Evolutionary conservation across 1,284 basidiomycete genomes (phyloP).

Genomic region (Schizopora paradoxa): DNA sequence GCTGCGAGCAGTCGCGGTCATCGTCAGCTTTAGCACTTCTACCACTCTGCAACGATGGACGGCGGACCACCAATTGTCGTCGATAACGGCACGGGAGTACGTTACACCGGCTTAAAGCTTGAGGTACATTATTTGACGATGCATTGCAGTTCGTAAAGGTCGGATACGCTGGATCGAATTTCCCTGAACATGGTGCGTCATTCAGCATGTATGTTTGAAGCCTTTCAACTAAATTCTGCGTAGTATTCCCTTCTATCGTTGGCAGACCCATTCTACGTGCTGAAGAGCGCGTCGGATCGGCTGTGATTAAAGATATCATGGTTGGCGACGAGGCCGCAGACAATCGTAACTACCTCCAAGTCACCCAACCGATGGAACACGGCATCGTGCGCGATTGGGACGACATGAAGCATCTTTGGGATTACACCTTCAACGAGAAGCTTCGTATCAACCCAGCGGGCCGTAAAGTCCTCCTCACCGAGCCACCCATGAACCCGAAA

Average conservation of each 20-base stretch:
- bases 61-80: conserved; percentile 79
- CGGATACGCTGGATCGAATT: conserved; percentile 97
- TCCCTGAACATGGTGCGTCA: conserved; percentile 87
- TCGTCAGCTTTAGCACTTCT: no score
- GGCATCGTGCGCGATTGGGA: conserved; percentile 99
- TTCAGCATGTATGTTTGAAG: no score
- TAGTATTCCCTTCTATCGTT: conserved; percentile 95
- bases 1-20: no score
- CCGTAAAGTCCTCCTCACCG: conserved; percentile 90
- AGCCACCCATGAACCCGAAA: conserved; percentile 99
- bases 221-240: neutral
- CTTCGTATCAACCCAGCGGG: conserved; percentile 85
- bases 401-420: conserved; percentile 98
- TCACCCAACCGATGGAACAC: conserved; percentile 98
- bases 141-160: conserved; percentile 88
- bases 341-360: conserved; percentile 92
- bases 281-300: conserved; percentile 86
- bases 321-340: conserved; percentile 93
- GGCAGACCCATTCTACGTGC: conserved; percentile 96
- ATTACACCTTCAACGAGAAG: conserved; percentile 98
- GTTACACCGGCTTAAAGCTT: conserved; percentile 31
- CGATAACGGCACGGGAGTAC: conserved; percentile 95
- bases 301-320: conserved; percentile 95
- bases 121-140: no score
- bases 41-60: conserved; percentile 43